A percentile compares a stretch with the other conserved stretches of the same genome.
Conservation (phyloP, 2,329 filamentous ascomycete genomes). For the Microsporum audouinii region DNA sequence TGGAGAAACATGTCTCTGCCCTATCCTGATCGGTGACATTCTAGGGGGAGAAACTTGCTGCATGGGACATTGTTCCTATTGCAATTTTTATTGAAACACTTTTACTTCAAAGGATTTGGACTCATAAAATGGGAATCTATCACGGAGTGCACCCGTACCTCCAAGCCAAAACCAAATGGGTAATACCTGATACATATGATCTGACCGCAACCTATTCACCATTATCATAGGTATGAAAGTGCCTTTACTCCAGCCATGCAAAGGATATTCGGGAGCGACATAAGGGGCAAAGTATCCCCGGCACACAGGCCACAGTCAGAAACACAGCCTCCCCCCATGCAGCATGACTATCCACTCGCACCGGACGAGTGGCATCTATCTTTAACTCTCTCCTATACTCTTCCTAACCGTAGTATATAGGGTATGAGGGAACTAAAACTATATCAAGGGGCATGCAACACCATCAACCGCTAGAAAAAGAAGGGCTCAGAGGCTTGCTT, state of each 20-base stretch:
- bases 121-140: slow-evolving; percentile 7
- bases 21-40: slow-evolving; percentile 11
- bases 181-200: too few relatives aligned
- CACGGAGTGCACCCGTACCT: slow-evolving; percentile 5
- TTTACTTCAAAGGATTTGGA: slow-evolving; percentile 4
- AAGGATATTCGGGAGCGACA: background rate
- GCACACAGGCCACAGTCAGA: background rate
- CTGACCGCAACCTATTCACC: background rate
- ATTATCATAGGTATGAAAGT: background rate
- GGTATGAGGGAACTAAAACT: background rate
- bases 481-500: background rate
- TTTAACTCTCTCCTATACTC: background rate
- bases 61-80: slow-evolving; percentile 4
- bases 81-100: too few relatives aligned
- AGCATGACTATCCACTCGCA: background rate
- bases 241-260: background rate
- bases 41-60: slow-evolving; percentile 8
- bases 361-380: background rate
- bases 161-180: too few relatives aligned
- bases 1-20: slow-evolving; percentile 6
- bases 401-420: background rate
- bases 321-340: background rate
- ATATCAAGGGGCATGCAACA: background rate
- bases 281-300: background rate
- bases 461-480: background rate